Conservation (phyloP, 1,284 basidiomycete genomes). For the Fomitiporia mediterranea region DNA sequence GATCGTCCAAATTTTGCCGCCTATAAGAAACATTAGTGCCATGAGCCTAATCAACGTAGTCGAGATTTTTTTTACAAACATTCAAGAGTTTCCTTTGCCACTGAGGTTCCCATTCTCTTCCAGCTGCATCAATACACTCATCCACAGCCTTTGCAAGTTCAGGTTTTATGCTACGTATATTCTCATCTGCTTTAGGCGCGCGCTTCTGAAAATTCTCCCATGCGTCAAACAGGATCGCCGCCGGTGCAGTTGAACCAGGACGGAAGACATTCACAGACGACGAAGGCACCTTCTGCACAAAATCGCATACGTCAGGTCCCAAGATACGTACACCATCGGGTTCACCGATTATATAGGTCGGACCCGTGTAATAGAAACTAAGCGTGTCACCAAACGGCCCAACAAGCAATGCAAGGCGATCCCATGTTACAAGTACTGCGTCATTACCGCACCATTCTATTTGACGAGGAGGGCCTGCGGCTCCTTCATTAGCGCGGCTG, state of each 20-base stretch:
- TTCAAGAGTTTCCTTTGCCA: slow-evolving; percentile 88
- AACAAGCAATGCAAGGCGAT: slow-evolving; percentile 75
- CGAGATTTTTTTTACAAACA: no score
- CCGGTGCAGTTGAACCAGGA: slow-evolving; percentile 88
- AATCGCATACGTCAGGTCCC: slow-evolving; percentile 76
- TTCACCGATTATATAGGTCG: slow-evolving; percentile 79
- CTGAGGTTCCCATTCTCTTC: slow-evolving; percentile 83
- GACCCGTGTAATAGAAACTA: slow-evolving; percentile 76
- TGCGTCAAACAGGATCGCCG: slow-evolving; percentile 90
- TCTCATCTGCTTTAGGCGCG: slow-evolving; percentile 90
- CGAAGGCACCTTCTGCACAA: slow-evolving; percentile 90
- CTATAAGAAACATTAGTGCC: slow-evolving; percentile 39
- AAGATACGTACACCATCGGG: slow-evolving; percentile 84
- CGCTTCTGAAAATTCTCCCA: slow-evolving; percentile 83
- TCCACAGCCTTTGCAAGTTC: slow-evolving; percentile 88
- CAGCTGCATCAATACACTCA: slow-evolving; percentile 91
- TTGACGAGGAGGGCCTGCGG: slow-evolving; percentile 54
- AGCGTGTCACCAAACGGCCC: slow-evolving; percentile 90
- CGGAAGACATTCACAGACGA: slow-evolving; percentile 81
- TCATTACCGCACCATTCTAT: slow-evolving; percentile 98
- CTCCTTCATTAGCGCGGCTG: slow-evolving; percentile 36
- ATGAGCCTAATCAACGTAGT: slow-evolving; percentile 11
- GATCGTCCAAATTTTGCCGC: slow-evolving; percentile 94
- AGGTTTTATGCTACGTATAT: slow-evolving; percentile 81
- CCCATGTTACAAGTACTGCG: slow-evolving; percentile 86